Base-by-base conservation (phyloP, 768 basidiomycete species). In the Neoboletus subvelutipes region DNA sequence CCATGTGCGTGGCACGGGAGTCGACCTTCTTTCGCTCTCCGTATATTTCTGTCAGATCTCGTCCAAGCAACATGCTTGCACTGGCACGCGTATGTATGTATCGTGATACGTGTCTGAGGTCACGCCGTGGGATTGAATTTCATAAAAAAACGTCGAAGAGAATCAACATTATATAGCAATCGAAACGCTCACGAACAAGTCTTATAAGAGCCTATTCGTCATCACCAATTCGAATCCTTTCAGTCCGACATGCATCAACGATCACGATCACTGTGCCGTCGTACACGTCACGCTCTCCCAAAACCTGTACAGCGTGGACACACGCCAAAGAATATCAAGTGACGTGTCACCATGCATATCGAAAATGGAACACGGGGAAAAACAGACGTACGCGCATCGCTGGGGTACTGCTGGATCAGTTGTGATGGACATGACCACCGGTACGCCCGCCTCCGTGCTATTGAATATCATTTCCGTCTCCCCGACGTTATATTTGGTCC, bases 401-500 rank as follows among this genome's bases (percentile, higher is more conserved):
- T 20, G 15, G 2, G 18, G 22, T 28, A 52, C 2, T 2, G 1
- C 13, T 3, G 29, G 41, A 42, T 66, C 62, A 0, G 57, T 59
- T 17, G 20, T 24, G 33, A 50, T 37, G 2, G 59, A 57, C 24
- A 1, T 5, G 4, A 66, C 36, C 8, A 41, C 39, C 2, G 61
- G 61, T 0, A 8, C 46, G 12, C 48, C 58, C 1, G 17, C 42
- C n/a, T 55, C 57, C 0, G 58, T 63, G 4, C 41, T 46, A 34
- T 66, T 58, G 48, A 63, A 66, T 1, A 63, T 1, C 61, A 61
- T 66, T n/a, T 67, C 65, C 20, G 55, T 54, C 9, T 36, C 10
- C 8, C 50, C 50, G 1, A 24, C 4, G 36, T 5, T 1, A 29
- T 67, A 57, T 24, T 43, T 10, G 11, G 47, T 22, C 65, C 64